Evolutionary conservation across 2,329 filamentous ascomycete genomes (phyloP).

Genomic region (Aureobasidium sp.): DNA sequence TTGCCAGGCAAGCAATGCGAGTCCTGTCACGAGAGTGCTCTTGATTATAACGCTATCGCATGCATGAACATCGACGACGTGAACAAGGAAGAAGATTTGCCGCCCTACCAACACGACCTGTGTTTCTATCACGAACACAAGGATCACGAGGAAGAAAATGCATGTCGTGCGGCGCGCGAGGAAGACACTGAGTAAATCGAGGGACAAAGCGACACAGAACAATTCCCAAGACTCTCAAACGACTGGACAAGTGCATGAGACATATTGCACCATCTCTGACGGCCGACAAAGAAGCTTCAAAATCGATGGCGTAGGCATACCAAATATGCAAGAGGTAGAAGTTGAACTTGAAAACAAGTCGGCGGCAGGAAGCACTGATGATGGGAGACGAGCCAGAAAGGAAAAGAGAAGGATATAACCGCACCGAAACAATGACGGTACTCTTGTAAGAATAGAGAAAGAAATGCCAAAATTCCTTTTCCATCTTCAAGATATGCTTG

Average conservation of each 20-base stretch:
- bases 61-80: background rate
- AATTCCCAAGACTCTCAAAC: too few species aligned
- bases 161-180: background rate
- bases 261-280: background rate
- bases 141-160: background rate
- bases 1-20: background rate
- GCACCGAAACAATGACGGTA: too few species aligned
- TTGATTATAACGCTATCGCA: background rate
- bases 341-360: background rate
- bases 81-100: background rate
- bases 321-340: background rate
- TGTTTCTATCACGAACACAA: constrained; percentile 2
- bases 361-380: background rate
- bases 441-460: too few species aligned
- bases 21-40: background rate
- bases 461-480: background rate
- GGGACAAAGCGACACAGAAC: background rate
- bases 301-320: background rate
- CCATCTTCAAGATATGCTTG: background rate
- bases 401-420: too few species aligned
- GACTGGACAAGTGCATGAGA: background rate
- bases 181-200: background rate
- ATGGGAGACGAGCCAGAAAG: background rate
- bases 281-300: background rate
- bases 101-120: background rate